Evolutionary conservation across 495 filamentous ascomycete genomes (phyloP).

Genomic region (Penicillium cataractarum): DNA sequence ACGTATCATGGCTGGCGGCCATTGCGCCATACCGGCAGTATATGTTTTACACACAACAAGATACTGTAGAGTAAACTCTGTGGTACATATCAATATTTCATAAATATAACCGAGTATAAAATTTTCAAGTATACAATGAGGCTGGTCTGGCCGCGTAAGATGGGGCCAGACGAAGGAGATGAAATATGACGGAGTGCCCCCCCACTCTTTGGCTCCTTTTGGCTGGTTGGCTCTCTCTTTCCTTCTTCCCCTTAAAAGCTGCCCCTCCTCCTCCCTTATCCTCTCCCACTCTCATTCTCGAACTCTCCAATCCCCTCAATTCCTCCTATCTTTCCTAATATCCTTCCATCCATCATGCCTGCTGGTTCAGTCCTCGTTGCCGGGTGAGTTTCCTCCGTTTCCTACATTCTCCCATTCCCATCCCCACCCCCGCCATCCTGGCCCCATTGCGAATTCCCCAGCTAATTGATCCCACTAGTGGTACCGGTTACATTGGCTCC

Average conservation of each 20-base stretch:
- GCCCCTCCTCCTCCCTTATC: conserved; percentile 7
- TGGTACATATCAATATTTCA: too few species aligned
- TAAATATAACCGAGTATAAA: too few species aligned
- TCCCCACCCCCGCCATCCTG: conserved; percentile 6
- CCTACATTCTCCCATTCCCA: background rate
- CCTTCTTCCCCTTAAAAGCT: conserved; percentile 35
- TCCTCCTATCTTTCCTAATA: background rate
- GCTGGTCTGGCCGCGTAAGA: conserved; percentile 6
- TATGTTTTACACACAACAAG: too few species aligned
- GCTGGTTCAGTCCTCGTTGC: conserved; percentile 87
- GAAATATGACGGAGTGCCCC: background rate
- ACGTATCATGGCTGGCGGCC: background rate
- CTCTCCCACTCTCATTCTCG: background rate
- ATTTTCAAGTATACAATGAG: background rate
- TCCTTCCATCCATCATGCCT: conserved; percentile 59
- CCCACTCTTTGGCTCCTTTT: background rate
- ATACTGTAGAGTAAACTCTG: too few species aligned
- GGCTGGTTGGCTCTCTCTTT: conserved; percentile 6
- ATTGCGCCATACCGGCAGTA: background rate
- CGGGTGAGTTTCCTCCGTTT: conserved; percentile 64
- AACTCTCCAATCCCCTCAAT: background rate
- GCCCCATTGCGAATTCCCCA: conserved; percentile 6
- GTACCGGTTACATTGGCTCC: conserved; percentile 97
- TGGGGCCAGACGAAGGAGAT: background rate
- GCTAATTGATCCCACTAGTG: conserved; percentile 56